These are phyloP conservation scores for Heliamphora exappendiculata DNA, from an alignment of 148 eudicot species.

Conservation along the genomic window DNA sequence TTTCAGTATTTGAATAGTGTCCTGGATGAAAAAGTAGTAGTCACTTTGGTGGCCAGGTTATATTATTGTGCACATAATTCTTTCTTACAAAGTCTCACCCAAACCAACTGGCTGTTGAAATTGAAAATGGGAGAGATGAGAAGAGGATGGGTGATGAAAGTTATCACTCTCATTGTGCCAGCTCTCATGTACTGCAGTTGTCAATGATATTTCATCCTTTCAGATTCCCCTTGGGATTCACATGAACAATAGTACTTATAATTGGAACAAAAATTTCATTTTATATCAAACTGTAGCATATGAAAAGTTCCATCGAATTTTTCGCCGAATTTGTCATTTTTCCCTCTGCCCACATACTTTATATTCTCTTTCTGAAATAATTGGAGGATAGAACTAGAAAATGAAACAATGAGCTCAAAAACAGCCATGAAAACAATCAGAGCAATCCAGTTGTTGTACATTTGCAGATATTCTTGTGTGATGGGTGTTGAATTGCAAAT, in stretches of 20 bases:
- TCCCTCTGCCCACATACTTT: background rate
- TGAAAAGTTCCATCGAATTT: background rate
- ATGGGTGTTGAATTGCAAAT: background rate
- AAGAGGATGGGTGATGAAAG: background rate
- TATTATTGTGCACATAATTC: background rate
- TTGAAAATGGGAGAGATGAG: background rate
- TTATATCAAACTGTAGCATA: background rate
- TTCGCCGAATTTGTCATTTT: background rate
- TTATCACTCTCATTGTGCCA: background rate
- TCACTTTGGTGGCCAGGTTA: background rate
- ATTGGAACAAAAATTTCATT: background rate
- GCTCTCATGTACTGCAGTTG: constrained; percentile 4
- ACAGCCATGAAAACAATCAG: background rate
- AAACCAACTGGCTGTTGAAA: background rate
- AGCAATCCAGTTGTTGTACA: background rate
- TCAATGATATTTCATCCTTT: background rate
- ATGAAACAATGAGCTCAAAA: background rate
- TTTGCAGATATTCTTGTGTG: background rate
- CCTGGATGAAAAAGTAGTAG: too few relatives aligned
- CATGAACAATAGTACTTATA: background rate
- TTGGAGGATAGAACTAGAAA: background rate
- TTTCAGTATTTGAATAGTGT: too few relatives aligned
- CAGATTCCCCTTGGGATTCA: background rate
- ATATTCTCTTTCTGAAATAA: background rate
- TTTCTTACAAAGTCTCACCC: too few relatives aligned